Evolutionary conservation across 495 filamentous ascomycete genomes (phyloP), one percentile per base, ranked within the genome.

Genomic region (Daldinia caldariorum): DNA sequence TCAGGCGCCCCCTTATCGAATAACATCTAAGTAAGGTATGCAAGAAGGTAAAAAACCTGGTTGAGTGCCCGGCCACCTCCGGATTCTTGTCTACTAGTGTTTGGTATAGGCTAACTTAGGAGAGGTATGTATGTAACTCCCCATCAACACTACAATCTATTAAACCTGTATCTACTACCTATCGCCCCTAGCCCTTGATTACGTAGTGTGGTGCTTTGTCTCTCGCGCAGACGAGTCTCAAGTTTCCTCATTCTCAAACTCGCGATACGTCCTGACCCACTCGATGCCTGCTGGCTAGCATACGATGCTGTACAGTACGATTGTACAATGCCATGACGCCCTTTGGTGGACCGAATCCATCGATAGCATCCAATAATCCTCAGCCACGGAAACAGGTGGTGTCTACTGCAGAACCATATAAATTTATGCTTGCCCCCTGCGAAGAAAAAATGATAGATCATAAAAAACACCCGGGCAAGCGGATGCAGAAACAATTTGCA

Each of bases 341-440:
- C 50, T 47, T 43, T 20, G 22, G 55, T 57, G 67, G 61, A 45
- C 61, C 67, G 61, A 38, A 56, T 55, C 61, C 58, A 69, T 54
- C 55, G 51, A 57, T 70, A 35, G 72, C 71, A 71, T 58, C 75
- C 75, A 77, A 77, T 75, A 63, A 66, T 67, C 51, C 69, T 68
- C 67, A 70, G 72, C 75, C 75, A 73, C 75, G 75, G 75, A 73
- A 71, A 71, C 70, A 69, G 57, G 58, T 72, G 63, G 51, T 66
- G 63, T 61, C 69, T 61, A 66, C 71, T 58, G 68, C 71, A 74
- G 74, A 76, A 74, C 69, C 65, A 45, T 58, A 67, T 62, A 71
- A 60, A 65, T 61, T 35, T 35, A 66, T 53, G 56, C 51, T n/a
- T 58, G 55, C 61, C 65, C 61, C 70, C 51, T 67, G 61, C 61